Conservation (phyloP, 31 red algal species). For the Odonthalia washingtoniensis region DNA sequence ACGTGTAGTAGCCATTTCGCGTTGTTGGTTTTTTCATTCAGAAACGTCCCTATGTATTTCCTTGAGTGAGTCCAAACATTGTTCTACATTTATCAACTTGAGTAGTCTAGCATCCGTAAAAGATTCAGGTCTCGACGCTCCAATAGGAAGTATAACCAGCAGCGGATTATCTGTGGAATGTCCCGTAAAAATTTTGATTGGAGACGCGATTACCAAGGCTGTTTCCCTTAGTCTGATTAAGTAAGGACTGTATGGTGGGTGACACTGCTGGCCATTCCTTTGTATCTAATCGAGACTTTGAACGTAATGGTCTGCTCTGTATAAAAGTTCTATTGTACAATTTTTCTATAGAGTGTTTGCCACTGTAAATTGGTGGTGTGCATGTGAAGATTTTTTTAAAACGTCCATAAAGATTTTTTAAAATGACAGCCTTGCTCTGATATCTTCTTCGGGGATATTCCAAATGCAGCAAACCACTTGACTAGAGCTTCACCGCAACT, state of each 20-base stretch:
- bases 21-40: background rate
- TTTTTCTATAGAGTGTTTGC: constrained; percentile 38
- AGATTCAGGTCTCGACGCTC: background rate
- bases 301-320: constrained; percentile 45
- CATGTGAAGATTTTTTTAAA: background rate
- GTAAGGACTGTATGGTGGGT: constrained; percentile 35
- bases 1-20: background rate
- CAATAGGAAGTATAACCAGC: background rate
- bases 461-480: constrained; percentile 41
- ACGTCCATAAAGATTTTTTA: constrained; percentile 14
- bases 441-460: background rate
- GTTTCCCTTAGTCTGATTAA: constrained; percentile 11
- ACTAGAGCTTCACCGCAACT: constrained; percentile 23
- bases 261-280: constrained; percentile 24
- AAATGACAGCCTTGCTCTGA: constrained; percentile 40
- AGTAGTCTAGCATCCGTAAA: no score
- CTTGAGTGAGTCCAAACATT: no score
- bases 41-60: constrained; percentile 13
- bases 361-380: constrained; percentile 40
- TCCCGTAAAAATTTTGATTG: constrained; percentile 27
- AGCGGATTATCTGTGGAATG: constrained; percentile 31
- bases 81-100: no score
- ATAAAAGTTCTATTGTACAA: constrained; percentile 52
- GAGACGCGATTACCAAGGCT: constrained; percentile 28
- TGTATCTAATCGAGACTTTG: constrained; percentile 12